phyloP scores from a whole-genome alignment of 441 rosid genomes.

The Kokia cookei region DNA sequence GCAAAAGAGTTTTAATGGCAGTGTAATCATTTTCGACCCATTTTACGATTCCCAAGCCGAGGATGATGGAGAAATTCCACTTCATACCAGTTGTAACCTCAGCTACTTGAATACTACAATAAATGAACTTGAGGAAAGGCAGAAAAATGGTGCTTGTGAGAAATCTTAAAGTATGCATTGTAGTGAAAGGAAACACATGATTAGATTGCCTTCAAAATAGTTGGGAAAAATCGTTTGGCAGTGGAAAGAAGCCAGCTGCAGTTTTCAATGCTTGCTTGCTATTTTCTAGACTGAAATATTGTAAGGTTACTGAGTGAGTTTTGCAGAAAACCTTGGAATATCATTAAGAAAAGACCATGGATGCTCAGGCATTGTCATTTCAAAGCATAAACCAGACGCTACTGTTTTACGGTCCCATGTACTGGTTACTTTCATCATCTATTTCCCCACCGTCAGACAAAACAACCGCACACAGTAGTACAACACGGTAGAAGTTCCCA shows the following conservation, averaged over 20 bases:
- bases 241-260: not conserved
- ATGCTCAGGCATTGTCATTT: not conserved
- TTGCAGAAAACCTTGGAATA: not conserved
- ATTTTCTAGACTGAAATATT: not conserved
- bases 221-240: not conserved
- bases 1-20: not conserved
- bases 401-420: not conserved
- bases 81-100: not conserved
- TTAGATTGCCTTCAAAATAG: not conserved
- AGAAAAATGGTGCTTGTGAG: not conserved
- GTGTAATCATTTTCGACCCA: not conserved
- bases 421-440: not conserved
- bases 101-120: not conserved
- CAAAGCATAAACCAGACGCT: not conserved
- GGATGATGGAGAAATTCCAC: not conserved
- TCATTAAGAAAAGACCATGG: not conserved
- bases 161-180: not conserved
- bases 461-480: not conserved
- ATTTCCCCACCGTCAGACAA: not conserved
- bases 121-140: not conserved
- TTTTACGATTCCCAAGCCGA: not conserved
- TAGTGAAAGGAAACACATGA: not conserved
- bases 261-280: not conserved
- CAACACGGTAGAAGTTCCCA: not conserved
- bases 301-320: not conserved